These are phyloP conservation scores for Endogone sp. DNA, from an alignment of 192 early-diverging fungal species.

Conservation along the genomic window DNA sequence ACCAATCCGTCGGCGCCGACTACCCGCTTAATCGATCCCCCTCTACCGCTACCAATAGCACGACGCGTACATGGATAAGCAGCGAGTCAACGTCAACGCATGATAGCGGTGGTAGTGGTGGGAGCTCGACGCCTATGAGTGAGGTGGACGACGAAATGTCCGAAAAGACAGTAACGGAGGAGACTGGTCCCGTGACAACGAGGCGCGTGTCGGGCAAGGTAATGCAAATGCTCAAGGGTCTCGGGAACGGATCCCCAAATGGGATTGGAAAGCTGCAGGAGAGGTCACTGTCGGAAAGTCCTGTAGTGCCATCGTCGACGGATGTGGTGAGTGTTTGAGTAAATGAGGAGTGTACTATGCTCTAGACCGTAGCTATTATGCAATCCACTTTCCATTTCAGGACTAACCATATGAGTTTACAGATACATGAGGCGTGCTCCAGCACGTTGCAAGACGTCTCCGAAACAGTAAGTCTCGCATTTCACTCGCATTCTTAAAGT, in stretches of 20 bases:
- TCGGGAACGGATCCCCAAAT: neutral
- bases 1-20: neutral
- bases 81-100: conserved; percentile 1
- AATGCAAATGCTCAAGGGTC: neutral
- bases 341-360: too few relatives aligned
- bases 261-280: neutral
- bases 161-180: neutral
- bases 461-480: neutral
- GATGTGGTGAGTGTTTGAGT: neutral
- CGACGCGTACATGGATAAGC: neutral
- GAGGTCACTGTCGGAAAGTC: neutral
- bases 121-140: neutral
- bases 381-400: too few relatives aligned
- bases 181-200: neutral
- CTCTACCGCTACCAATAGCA: neutral
- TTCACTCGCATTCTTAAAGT: too few relatives aligned
- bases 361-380: too few relatives aligned
- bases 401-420: too few relatives aligned
- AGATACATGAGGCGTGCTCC: neutral
- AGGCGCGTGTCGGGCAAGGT: neutral
- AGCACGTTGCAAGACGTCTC: neutral
- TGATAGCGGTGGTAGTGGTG: neutral
- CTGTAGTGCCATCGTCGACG: neutral
- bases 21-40: neutral
- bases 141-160: neutral